A percentile compares a stretch with the other conserved stretches of the same genome.
phyloP scores from a whole-genome alignment of 495 filamentous ascomycete genomes.

The Bombardia bombarda region DNA sequence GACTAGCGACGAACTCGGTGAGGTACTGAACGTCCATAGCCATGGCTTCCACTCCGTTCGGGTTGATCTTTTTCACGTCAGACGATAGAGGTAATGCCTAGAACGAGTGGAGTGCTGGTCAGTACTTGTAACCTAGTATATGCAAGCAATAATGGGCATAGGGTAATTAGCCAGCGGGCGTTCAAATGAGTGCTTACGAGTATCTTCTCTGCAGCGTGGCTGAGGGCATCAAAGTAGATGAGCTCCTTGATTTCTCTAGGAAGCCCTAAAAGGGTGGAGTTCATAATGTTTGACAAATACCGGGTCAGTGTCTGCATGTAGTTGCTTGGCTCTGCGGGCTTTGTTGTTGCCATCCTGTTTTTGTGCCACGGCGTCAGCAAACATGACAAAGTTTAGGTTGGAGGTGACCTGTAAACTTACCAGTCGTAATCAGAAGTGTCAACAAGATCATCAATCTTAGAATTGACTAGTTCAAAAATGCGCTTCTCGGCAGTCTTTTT shows the following conservation, averaged over 20 bases:
- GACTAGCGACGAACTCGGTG: slow-evolving; percentile 71
- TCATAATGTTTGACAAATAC: slow-evolving; percentile 96
- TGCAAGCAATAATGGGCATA: too few species aligned
- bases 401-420: slow-evolving; percentile 26
- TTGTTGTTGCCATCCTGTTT: slow-evolving; percentile 51
- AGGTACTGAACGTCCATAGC: slow-evolving; percentile 78
- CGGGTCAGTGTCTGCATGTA: slow-evolving; percentile 92
- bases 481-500: slow-evolving; percentile 96
- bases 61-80: slow-evolving; percentile 76
- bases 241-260: slow-evolving; percentile 93
- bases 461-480: slow-evolving; percentile 97
- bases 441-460: slow-evolving; percentile 95
- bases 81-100: slow-evolving; percentile 75
- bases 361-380: background rate
- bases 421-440: slow-evolving; percentile 97
- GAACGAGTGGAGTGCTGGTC: background rate
- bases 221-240: slow-evolving; percentile 94
- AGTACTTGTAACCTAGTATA: background rate
- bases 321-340: slow-evolving; percentile 64
- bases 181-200: slow-evolving; percentile 60
- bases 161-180: too few species aligned
- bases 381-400: background rate
- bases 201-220: slow-evolving; percentile 81
- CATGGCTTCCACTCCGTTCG: slow-evolving; percentile 72
- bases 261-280: slow-evolving; percentile 79